Evolutionary conservation across 1,284 basidiomycete genomes (phyloP).

Genomic region (Ustilago xerochloae): DNA sequence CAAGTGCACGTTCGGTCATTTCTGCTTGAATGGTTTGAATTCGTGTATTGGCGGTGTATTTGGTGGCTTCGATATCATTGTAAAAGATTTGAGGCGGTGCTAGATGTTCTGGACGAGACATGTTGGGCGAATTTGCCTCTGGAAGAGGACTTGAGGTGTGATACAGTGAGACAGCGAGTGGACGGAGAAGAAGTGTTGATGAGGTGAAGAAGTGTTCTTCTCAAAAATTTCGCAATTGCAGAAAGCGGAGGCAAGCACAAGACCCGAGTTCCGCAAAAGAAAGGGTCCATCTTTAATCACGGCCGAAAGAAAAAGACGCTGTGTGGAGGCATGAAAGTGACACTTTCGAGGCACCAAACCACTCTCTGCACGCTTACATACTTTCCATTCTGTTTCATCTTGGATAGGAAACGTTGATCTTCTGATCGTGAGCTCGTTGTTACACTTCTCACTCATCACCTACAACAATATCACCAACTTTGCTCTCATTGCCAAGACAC

Average conservation of each 20-base stretch:
- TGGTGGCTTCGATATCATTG: constrained; percentile 91
- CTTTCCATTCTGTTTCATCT: too few relatives aligned
- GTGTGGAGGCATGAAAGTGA: constrained; percentile 38
- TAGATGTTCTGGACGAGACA: constrained; percentile 94
- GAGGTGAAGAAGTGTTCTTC: constrained; percentile 21
- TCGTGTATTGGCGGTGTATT: constrained; percentile 88
- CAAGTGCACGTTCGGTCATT: constrained; percentile 95
- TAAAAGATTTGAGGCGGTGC: constrained; percentile 99
- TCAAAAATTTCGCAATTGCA: constrained; percentile 29
- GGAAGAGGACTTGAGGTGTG: background rate
- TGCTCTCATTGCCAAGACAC: too few relatives aligned
- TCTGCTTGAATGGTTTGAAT: constrained; percentile 97
- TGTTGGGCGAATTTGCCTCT: constrained; percentile 67
- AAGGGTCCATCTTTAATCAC: background rate
- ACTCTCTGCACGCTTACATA: constrained; percentile 38
- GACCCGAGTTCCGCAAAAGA: constrained; percentile 17
- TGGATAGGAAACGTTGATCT: too few relatives aligned
- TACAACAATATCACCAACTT: too few relatives aligned
- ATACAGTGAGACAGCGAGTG: background rate
- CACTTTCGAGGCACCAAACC: background rate
- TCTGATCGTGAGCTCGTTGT: background rate
- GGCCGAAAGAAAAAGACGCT: background rate
- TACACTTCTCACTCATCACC: too few relatives aligned
- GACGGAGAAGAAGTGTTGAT: background rate
- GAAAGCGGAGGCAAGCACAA: constrained; percentile 17